Evolutionary conservation across 1,284 basidiomycete genomes (phyloP), one percentile per base, ranked within the genome.

Genomic region (Apiotrichum veenhuisii): DNA sequence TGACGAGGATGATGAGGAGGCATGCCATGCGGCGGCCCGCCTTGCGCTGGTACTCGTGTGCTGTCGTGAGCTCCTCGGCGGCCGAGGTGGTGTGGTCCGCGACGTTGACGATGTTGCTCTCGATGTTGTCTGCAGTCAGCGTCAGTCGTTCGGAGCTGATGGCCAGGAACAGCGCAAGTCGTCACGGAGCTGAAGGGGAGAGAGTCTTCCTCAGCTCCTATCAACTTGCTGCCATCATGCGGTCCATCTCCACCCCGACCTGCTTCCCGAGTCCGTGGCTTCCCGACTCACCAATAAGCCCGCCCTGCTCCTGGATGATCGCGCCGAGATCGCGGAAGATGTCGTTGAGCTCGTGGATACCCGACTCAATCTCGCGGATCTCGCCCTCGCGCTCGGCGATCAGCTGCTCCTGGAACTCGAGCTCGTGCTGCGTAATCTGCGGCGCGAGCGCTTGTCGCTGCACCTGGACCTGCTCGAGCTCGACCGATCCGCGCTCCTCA

Each of bases 241-340:
- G 7, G 30, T 30, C 7, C 30, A 5, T 12, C 30, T 30, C 12
- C 30, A 30, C 30, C n/a, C n/a, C n/a, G n/a, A n/a, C n/a, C n/a
- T n/a, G n/a, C n/a, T n/a, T n/a, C n/a, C n/a, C n/a, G n/a, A n/a
- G n/a, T n/a, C n/a, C n/a, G n/a, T n/a, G n/a, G n/a, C 33, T 26
- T 27, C 34, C 7, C 9, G 8, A 79, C 87, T 59, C 61, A 95
- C 93, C 92, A 53, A 99, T 82, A 87, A 98, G 91, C 30, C 85
- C 85, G 10, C 95, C 94, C 74, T 98, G 96, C 72, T 98, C 91
- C 63, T 87, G 85, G 2, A 99, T 93, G 43, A 99, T 84, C 20
- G 91, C 93, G 38, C 94, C 94, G 37, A 99, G 79, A 77, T 98
- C 95, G 42, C 91, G 84, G 82, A 99, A 98, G 69, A 99, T 98